A percentile compares a stretch with the other conserved stretches of the same genome.
Evolutionary conservation across 2,329 filamentous ascomycete species (phyloP).

Genomic region (Epichloe bromicola): DNA sequence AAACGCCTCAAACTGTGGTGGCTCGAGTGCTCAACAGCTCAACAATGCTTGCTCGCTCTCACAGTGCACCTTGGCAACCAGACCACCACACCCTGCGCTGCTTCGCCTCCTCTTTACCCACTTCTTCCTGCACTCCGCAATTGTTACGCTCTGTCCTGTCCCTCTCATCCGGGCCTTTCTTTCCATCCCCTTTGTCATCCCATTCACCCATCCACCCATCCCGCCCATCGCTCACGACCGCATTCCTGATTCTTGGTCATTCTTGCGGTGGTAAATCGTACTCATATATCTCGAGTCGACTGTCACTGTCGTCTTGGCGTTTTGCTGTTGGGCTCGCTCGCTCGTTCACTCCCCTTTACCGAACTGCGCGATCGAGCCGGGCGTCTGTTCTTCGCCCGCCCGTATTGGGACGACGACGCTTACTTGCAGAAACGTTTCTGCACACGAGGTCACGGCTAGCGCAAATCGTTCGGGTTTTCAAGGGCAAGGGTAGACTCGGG

Average conservation of each 20-base stretch:
- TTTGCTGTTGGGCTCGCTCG: too few relatives aligned
- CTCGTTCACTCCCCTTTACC: not conserved
- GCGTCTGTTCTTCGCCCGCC: not conserved
- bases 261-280: too few relatives aligned
- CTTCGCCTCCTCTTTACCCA: constrained; percentile 7
- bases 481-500: not conserved
- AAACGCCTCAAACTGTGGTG: not conserved
- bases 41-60: not conserved
- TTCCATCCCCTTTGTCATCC: constrained; percentile 1
- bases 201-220: not conserved
- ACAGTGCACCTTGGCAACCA: not conserved
- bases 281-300: not conserved
- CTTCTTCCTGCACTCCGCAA: constrained; percentile 10
- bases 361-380: not conserved
- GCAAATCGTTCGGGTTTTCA: not conserved
- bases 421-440: not conserved
- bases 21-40: not conserved
- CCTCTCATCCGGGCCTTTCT: not conserved
- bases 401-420: not conserved
- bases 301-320: not conserved
- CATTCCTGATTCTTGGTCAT: not conserved
- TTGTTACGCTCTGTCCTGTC: not conserved
- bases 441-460: not conserved
- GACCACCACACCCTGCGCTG: not conserved
- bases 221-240: not conserved